phyloP scores from a whole-genome alignment of 208 protist genomes.

The Leishmania aethiopica region DNA sequence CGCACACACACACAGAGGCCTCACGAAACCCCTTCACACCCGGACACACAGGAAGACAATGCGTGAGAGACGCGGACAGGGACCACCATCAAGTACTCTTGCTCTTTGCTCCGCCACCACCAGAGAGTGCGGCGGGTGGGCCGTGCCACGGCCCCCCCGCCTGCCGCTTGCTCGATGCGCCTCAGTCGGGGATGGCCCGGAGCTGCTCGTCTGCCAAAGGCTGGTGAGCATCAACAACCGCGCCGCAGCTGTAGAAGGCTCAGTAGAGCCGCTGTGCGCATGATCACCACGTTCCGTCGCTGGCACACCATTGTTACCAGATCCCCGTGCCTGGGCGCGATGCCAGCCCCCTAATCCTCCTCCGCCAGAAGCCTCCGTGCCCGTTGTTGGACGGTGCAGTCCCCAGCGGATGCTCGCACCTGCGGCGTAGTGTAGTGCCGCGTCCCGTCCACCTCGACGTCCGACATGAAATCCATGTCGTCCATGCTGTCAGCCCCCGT shows the following conservation, averaged over 20 bases:
- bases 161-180: neutral
- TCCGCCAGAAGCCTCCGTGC: neutral
- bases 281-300: neutral
- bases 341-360: neutral
- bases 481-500: slow-evolving; percentile 7
- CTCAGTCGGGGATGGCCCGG: neutral
- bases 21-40: neutral
- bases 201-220: neutral
- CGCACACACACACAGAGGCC: neutral
- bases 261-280: neutral
- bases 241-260: neutral
- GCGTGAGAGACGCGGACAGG: neutral
- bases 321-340: neutral
- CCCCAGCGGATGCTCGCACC: slow-evolving; percentile 27
- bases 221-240: slow-evolving; percentile 1
- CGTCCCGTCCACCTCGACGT: slow-evolving; percentile 24
- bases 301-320: neutral
- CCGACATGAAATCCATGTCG: slow-evolving; percentile 27
- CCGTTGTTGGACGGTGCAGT: slow-evolving; percentile 2
- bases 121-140: neutral
- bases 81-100: neutral
- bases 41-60: neutral
- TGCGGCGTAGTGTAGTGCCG: slow-evolving; percentile 18
- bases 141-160: neutral
- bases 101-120: neutral